These are phyloP conservation scores for Symmetrospora coprosmae DNA, from an alignment of 768 basidiomycete genomes.

Conservation along the genomic window DNA sequence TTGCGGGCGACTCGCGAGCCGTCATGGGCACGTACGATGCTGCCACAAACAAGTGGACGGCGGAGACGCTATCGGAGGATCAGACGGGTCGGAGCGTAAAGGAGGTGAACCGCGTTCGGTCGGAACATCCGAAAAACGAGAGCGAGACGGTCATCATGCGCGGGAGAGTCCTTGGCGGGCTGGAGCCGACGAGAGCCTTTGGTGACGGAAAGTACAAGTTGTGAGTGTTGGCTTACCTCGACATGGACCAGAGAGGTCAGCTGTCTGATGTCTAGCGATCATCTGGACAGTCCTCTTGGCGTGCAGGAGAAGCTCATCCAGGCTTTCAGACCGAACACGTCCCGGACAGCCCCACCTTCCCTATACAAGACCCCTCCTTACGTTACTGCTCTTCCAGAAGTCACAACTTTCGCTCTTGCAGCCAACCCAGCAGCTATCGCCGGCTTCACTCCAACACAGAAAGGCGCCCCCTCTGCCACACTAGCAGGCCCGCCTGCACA, in stretches of 20 bases:
- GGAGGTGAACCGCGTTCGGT: constrained; percentile 65
- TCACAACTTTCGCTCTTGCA: constrained; percentile 51
- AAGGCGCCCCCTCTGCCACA: no score
- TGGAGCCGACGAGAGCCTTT: constrained; percentile 50
- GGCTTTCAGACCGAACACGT: constrained; percentile 46
- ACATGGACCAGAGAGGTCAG: not conserved
- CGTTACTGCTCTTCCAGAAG: constrained; percentile 61
- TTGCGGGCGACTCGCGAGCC: constrained; percentile 84
- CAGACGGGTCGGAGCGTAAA: constrained; percentile 84
- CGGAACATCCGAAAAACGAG: constrained; percentile 69
- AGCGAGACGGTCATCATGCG: constrained; percentile 55
- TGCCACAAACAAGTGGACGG: constrained; percentile 56
- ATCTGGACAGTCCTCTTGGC: constrained; percentile 59
- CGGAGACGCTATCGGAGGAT: constrained; percentile 87
- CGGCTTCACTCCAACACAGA: constrained; percentile 33
- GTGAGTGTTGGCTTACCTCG: not conserved
- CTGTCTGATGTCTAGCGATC: constrained; percentile 78
- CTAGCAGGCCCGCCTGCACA: no score
- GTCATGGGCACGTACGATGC: constrained; percentile 85
- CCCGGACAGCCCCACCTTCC: constrained; percentile 41
- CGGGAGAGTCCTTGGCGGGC: constrained; percentile 71
- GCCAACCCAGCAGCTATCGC: constrained; percentile 22
- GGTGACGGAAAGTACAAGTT: constrained; percentile 72
- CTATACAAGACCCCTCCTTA: constrained; percentile 77
- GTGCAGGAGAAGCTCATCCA: constrained; percentile 56